Evolutionary conservation across 768 basidiomycete species (phyloP), one percentile per base, ranked within the genome.

Genomic region (Amanita exitialis): DNA sequence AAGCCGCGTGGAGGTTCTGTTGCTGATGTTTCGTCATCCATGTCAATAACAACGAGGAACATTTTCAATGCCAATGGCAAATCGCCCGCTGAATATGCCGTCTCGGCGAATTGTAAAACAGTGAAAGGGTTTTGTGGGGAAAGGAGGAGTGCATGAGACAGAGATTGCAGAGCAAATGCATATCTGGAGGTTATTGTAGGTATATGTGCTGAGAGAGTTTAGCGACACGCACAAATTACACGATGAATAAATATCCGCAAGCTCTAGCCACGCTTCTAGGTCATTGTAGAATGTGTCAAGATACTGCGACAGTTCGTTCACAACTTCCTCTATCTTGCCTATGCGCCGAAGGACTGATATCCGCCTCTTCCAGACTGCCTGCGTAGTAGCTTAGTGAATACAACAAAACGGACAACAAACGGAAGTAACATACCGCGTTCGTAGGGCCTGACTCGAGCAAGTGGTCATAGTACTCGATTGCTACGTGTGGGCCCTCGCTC

Each of bases 221-320:
- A 6, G 15, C 16, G 32, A 41, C 16, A 69, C 86, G 47, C 55
- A 92, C 89, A 86, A 83, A 57, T 80, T 79, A 57, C 83, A 82
- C 9, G 78, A 73, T 4, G 81, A 70, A 57, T 95, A 90, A 3
- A 90, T 77, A 59, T 88, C 84, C 0, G 88, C 82, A 20, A 96
- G 78, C 62, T 93, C 86, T 15, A 88, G 66, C 92, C 93, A 95
- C 9, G 79, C 90, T 57, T 93, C 90, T 12, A 84, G 71, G 56
- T 96, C 93, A 18, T 81, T 80, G 62, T 95, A 96, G 62, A 91
- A 86, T 0, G 85, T 90, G 59, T 96, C 92, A 16, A 92, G 75
- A 57, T 84, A 82, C 38, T 74, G 69, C 12, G 78, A 77, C 3
- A 95, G 73, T 59, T 91, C 81, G 8, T 81, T 75, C 1, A 86